These are phyloP conservation scores for Nemania serpens DNA, from an alignment of 2,329 filamentous ascomycete species.

Conservation along the genomic window DNA sequence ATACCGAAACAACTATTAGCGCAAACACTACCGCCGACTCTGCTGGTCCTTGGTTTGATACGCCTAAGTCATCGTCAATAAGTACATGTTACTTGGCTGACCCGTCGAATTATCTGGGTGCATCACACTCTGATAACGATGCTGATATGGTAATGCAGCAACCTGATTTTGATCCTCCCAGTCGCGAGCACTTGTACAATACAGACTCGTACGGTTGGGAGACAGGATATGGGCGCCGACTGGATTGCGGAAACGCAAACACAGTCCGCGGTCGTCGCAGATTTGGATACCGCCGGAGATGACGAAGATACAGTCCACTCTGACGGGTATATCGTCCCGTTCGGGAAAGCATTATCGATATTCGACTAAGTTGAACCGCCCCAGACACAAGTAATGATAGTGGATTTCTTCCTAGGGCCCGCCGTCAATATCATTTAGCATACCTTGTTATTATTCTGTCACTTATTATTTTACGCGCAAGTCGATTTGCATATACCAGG, in stretches of 20 bases:
- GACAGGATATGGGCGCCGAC: constrained; percentile 48
- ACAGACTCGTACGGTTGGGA: constrained; percentile 60
- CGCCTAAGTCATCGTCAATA: constrained; percentile 26
- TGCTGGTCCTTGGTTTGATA: constrained; percentile 20
- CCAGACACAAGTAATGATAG: neutral
- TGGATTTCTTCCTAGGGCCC: neutral
- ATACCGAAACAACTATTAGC: constrained; percentile 33
- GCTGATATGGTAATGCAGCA: constrained; percentile 36
- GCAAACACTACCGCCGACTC: constrained; percentile 24
- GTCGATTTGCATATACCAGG: constrained; percentile 18
- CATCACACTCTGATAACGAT: constrained; percentile 40
- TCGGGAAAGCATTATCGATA: neutral
- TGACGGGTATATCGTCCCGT: neutral
- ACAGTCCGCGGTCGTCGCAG: constrained; percentile 1
- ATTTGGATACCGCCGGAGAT: constrained; percentile 34
- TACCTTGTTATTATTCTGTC: constrained; percentile 3
- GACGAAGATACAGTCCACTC: neutral
- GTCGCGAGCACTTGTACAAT: constrained; percentile 37
- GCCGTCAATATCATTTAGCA: neutral
- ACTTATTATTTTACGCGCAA: neutral
- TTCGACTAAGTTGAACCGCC: neutral
- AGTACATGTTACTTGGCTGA: constrained; percentile 42
- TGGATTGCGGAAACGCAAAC: constrained; percentile 32
- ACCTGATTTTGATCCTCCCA: constrained; percentile 38
- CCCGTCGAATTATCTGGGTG: constrained; percentile 47